These are phyloP conservation scores for Cyclotella choctawhatcheeana DNA, from an alignment of 108 stramenopile species.

Conservation along the genomic window DNA sequence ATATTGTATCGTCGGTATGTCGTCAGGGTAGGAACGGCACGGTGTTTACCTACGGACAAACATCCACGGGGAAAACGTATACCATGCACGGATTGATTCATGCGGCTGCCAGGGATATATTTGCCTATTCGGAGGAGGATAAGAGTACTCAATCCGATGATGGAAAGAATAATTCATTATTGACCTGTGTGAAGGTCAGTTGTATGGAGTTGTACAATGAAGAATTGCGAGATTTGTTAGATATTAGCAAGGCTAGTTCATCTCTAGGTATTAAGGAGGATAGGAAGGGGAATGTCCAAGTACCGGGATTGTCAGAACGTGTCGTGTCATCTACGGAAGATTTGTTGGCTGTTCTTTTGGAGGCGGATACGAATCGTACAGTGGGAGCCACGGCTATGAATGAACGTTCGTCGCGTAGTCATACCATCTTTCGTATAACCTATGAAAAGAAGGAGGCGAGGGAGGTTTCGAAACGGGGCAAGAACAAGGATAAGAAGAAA, in stretches of 20 bases:
- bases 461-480: conserved; percentile 39
- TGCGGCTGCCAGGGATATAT: conserved; percentile 65
- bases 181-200: conserved; percentile 69
- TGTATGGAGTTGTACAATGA: conserved; percentile 99
- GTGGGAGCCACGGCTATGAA: conserved; percentile 93
- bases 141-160: not conserved
- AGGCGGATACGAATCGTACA: conserved; percentile 71
- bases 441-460: conserved; percentile 65
- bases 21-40: conserved; percentile 83
- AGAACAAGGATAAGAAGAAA: conserved; percentile 36
- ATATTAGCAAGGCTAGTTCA: not conserved
- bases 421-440: conserved; percentile 86
- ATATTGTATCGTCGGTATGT: conserved; percentile 68
- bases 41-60: conserved; percentile 78
- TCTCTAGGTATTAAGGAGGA: conserved; percentile 70
- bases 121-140: conserved; percentile 24
- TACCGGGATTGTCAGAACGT: conserved; percentile 54
- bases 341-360: conserved; percentile 61
- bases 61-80: conserved; percentile 48
- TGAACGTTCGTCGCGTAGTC: conserved; percentile 86
- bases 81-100: conserved; percentile 69
- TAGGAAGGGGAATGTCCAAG: conserved; percentile 87
- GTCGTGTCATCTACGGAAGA: conserved; percentile 63
- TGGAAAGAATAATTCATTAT: not conserved
- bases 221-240: conserved; percentile 92